Evolutionary conservation across 495 filamentous ascomycete genomes (phyloP), one percentile per base, ranked within the genome.

Genomic region (Friedmanniomyces simplex): DNA sequence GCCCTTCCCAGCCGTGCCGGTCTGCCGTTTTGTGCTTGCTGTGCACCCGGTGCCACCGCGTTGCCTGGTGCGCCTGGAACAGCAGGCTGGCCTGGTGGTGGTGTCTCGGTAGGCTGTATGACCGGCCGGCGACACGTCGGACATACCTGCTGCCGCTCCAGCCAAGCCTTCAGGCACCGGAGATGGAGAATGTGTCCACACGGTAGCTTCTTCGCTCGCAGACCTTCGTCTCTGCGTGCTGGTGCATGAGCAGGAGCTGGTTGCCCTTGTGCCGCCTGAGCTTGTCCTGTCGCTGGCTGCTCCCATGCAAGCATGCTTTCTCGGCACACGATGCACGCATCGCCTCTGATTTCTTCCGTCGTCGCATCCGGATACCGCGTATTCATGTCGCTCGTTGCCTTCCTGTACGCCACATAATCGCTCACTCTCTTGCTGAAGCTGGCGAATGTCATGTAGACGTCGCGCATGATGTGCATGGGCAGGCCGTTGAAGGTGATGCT

Each of bases 131-230:
- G 82, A 68, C 93, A 98, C 2, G 91, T 97, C 12, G 93, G 93
- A 69, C 93, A 98, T 22, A 93, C 90, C 69, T 97, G 94, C 69
- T 98, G 93, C 54, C 93, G 83, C 73, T 97, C 93, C n/a, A 98
- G 74, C 93, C 93, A 98, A 68, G 91, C 94, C 66, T 89, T 84
- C 45, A 98, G 80, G 66, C 93, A 98, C 20, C 89, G 82, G 61
- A 95, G 89, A 70, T 98, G 93, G 32, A 98, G 73, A 47, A 96
- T 91, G 68, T 98, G 93, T 1, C 91, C 91, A 68, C 93, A 98
- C 0, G 93, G 93, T 11, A 98, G 80, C 71, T 94, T 96, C 72
- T 97, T 98, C 12, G 94, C 86, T 43, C 94, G 82, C 28, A 83
- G 82, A 37, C 93, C 80, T 65, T 97, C 89, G 57, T 93, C 84